Base-by-base conservation (phyloP, 306 rosid genomes). In the Fagus sylvatica region DNA sequence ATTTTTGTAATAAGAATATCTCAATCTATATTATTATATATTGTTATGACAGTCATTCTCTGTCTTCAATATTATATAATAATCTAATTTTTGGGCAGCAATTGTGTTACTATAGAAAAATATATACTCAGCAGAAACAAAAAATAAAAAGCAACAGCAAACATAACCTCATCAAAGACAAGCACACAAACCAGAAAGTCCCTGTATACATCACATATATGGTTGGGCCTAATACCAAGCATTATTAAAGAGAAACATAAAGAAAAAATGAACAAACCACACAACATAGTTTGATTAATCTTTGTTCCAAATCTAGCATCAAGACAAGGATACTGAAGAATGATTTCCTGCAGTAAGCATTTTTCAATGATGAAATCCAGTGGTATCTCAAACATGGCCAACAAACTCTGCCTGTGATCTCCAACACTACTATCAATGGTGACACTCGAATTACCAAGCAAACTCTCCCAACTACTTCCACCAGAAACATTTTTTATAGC, bases 381-480 rank as follows among this genome's bases (percentile, higher is more conserved):
- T 41, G 98, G 99, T 41, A 89, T 82, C 84, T 89, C 93, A 81
- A 91, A 91, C 69, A 77, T 75, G 79, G 82, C 81, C 19, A 71
- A 71, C 46, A 69, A 60, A 74, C 74, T 74, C 60, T 83, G 85
- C 75, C 78, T 84, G 69, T 22, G 84, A 77, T 78, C 84, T 76
- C 77, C 83, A 80, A 36, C 86, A 80, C 78, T 71, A 32, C 70
- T 71, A 43, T 70, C 34, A 22, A 57, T 74, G 76, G 78, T 74
- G 67, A 75, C 81, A 65, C 78, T 68, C 61, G 88, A 87, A 61
- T 83, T 76, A 75, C 90, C 83, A 72, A 95, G 88, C 89, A 91
- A 83, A 72, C 89, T 90, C 78, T 88, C 96, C 99, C 99, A 91
- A 83, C 86, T 88, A 86, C 98, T 86, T 61, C 98, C 98, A 82